phyloP scores from a whole-genome alignment of 1,284 basidiomycete genomes.

The Trichosporon ovoides region DNA sequence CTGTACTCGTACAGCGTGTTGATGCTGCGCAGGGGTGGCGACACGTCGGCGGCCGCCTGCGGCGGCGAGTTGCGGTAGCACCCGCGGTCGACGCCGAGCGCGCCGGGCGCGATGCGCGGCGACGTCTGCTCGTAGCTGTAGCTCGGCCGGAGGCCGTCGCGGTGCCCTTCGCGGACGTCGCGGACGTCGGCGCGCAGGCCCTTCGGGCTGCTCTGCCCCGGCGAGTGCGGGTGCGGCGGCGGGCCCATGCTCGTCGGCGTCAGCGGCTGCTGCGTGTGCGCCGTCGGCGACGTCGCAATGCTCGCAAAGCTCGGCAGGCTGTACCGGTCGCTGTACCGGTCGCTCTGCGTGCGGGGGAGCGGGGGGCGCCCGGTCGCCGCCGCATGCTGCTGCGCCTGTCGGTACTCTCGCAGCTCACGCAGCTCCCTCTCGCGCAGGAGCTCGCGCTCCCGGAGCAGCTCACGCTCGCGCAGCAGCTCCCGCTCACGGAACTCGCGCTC shows the following conservation, averaged over 20 bases:
- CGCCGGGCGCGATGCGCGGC: not conserved
- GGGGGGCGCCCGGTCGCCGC: slow-evolving; percentile 6
- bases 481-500: slow-evolving; percentile 7
- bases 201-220: not conserved
- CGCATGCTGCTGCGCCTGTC: slow-evolving; percentile 3
- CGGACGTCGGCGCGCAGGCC: not conserved
- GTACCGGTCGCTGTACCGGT: slow-evolving; percentile 13
- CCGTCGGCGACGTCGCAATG: slow-evolving; percentile 7
- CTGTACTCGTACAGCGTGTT: not conserved
- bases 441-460: slow-evolving; percentile 16
- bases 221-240: not conserved
- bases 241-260: slow-evolving; percentile 12
- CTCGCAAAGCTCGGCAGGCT: slow-evolving; percentile 16
- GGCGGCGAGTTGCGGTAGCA: slow-evolving; percentile 9
- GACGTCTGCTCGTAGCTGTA: slow-evolving; percentile 14
- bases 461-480: slow-evolving; percentile 7
- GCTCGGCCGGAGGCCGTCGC: slow-evolving; percentile 13
- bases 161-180: no score
- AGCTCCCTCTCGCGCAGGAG: slow-evolving; percentile 7
- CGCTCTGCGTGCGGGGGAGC: slow-evolving; percentile 16
- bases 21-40: slow-evolving; percentile 12
- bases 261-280: slow-evolving; percentile 7
- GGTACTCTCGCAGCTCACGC: slow-evolving; percentile 7
- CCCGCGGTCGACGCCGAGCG: not conserved
- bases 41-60: not conserved